A percentile compares a stretch with the other conserved stretches of the same genome.
Evolutionary conservation across 2,329 filamentous ascomycete genomes (phyloP).

Genomic region (Calonectria hawksworthii): DNA sequence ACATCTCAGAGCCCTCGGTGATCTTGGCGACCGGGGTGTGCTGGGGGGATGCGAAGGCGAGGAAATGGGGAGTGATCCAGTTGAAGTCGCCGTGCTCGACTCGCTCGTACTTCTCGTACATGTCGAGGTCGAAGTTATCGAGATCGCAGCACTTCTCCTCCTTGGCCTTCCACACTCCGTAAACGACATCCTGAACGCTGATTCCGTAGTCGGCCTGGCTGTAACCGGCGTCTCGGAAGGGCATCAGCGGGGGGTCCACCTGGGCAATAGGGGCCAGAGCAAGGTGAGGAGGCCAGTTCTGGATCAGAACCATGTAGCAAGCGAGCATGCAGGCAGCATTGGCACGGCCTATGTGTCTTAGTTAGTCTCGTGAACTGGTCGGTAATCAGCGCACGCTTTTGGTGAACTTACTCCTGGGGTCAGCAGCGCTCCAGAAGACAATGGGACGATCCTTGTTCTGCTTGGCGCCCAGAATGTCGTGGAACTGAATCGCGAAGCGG

Average conservation of each 20-base stretch:
- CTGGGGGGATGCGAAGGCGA: constrained; percentile 96
- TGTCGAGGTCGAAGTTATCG: constrained; percentile 94
- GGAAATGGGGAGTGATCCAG: constrained; percentile 95
- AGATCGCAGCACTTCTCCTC: constrained; percentile 93
- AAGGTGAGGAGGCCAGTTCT: constrained; percentile 96
- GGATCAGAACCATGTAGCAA: constrained; percentile 99
- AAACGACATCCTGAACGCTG: constrained; percentile 96
- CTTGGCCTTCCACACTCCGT: constrained; percentile 98
- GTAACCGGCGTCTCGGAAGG: constrained; percentile 97
- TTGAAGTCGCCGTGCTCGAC: constrained; percentile 99
- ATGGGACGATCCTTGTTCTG: constrained; percentile 91
- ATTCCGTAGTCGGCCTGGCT: constrained; percentile 97
- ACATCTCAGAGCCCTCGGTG: constrained; percentile 79
- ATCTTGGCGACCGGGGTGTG: constrained; percentile 82
- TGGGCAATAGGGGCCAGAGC: constrained; percentile 96
- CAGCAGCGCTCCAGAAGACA: constrained; percentile 95
- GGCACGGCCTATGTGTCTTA: constrained; percentile 74
- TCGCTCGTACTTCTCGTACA: constrained; percentile 95
- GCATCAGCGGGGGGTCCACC: constrained; percentile 97
- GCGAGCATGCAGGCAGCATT: constrained; percentile 96
- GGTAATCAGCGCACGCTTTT: constrained; percentile 1
- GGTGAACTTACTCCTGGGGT: constrained; percentile 82
- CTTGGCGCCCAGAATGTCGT: constrained; percentile 92
- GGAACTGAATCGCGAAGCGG: constrained; percentile 94
- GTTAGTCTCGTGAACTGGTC: constrained; percentile 31